A percentile compares a stretch with the other conserved stretches of the same genome.
Conservation (phyloP, 768 basidiomycete genomes). For the Rhodotorula toruloides region DNA sequence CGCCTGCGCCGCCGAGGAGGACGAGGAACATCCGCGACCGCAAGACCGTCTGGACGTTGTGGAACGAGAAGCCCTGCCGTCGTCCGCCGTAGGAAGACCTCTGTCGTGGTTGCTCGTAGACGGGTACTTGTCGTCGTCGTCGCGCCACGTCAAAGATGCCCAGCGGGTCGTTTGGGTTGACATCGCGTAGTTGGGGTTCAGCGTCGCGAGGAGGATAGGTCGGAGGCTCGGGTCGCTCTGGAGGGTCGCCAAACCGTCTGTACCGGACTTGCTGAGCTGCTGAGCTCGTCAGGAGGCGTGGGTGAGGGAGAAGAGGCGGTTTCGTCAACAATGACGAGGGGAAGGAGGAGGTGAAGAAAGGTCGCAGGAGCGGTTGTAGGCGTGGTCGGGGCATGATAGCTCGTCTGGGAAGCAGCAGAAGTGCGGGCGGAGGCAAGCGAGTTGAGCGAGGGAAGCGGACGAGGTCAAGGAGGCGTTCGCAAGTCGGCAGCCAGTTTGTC, state of each 20-base stretch:
- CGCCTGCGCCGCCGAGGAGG: slow-evolving; percentile 20
- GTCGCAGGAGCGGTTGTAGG: neutral
- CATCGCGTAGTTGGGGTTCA: neutral
- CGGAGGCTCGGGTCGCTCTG: neutral
- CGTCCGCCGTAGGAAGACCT: too few species aligned
- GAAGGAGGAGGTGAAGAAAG: neutral
- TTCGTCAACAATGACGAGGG: too few species aligned
- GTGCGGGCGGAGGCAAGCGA: neutral
- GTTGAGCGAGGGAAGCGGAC: neutral
- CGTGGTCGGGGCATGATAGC: neutral
- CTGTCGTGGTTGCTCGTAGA: too few species aligned
- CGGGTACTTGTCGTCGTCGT: neutral
- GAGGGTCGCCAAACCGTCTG: slow-evolving; percentile 32
- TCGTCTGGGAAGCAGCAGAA: neutral
- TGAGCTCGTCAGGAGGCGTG: neutral
- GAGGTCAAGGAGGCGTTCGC: neutral
- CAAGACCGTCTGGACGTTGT: slow-evolving; percentile 7
- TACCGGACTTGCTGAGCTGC: neutral
- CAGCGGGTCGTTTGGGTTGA: neutral
- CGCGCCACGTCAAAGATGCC: neutral
- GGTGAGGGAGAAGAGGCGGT: too few species aligned
- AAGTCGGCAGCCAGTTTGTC: too few species aligned
- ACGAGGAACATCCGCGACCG: slow-evolving; percentile 28
- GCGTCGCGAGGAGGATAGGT: neutral
- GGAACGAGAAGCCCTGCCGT: slow-evolving; percentile 9